These are phyloP conservation scores for Cephalotrichum gorgonifer DNA, from an alignment of 2,329 filamentous ascomycete genomes.

Conservation along the genomic window DNA sequence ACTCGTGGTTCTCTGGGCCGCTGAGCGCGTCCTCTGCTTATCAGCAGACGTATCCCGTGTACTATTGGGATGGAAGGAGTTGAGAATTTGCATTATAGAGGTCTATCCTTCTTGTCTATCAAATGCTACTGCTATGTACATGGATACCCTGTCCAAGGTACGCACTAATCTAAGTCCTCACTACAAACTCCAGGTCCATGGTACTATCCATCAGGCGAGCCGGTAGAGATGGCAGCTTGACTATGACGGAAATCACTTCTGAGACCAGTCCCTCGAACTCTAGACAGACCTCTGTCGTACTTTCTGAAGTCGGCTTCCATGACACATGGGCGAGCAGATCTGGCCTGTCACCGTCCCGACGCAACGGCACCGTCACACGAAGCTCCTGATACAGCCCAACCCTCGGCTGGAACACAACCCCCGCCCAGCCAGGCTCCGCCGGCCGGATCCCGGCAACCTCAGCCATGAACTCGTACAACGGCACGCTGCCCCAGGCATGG, in stretches of 20 bases:
- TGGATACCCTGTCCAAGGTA: no score
- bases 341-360: not conserved
- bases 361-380: not conserved
- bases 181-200: not conserved
- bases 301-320: not conserved
- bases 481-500: slow-evolving; percentile 12
- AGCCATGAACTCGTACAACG: slow-evolving; percentile 12
- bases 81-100: no score
- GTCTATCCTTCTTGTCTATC: no score
- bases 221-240: not conserved
- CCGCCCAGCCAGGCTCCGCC: slow-evolving; percentile 7
- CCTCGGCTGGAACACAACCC: slow-evolving; percentile 8
- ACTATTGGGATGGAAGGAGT: no score
- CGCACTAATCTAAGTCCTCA: no score
- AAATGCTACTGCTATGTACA: no score
- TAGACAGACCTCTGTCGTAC: not conserved
- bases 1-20: no score
- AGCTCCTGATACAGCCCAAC: not conserved
- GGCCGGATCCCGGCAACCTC: slow-evolving; percentile 10
- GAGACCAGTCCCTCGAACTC: not conserved
- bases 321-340: not conserved
- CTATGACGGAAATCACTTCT: not conserved
- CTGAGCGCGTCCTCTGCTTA: no score
- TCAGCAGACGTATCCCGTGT: no score
- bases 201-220: not conserved